A percentile compares a stretch with the other conserved stretches of the same genome.
Conservation (phyloP, 768 basidiomycete species). For the Hirschioporus abietinus region DNA sequence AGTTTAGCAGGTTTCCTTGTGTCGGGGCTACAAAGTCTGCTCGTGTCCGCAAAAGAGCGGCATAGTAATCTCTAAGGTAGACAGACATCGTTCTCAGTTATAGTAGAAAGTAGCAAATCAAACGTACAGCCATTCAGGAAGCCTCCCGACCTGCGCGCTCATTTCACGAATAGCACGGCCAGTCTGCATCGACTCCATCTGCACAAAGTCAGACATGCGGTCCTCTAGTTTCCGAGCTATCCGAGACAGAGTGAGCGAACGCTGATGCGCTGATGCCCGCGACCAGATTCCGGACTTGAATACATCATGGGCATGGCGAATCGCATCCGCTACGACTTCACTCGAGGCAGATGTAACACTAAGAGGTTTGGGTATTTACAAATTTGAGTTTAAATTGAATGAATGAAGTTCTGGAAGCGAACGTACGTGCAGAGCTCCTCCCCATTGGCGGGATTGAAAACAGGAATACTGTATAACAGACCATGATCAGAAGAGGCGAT, state of each 20-base stretch:
- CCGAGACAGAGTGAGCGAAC: constrained; percentile 59
- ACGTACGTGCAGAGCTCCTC: constrained; percentile 52
- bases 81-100: background rate
- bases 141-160: constrained; percentile 66
- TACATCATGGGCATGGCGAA: constrained; percentile 48
- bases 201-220: constrained; percentile 52
- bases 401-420: constrained; percentile 4
- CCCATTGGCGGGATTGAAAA: constrained; percentile 68
- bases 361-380: background rate
- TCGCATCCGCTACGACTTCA: constrained; percentile 45
- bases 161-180: constrained; percentile 82
- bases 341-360: constrained; percentile 54
- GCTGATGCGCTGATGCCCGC: constrained; percentile 45
- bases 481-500: background rate
- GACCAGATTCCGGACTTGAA: constrained; percentile 76
- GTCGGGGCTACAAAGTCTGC: constrained; percentile 66
- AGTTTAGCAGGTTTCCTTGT: constrained; percentile 73
- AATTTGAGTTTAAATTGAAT: constrained; percentile 3
- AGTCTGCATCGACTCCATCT: constrained; percentile 69
- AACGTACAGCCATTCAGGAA: constrained; percentile 84
- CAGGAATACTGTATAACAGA: constrained; percentile 39
- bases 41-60: constrained; percentile 66
- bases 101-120: background rate
- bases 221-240: constrained; percentile 60
- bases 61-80: constrained; percentile 61